These are phyloP conservation scores for Cryptococcus floricola DNA, from an alignment of 1,284 basidiomycete species.

Conservation along the genomic window DNA sequence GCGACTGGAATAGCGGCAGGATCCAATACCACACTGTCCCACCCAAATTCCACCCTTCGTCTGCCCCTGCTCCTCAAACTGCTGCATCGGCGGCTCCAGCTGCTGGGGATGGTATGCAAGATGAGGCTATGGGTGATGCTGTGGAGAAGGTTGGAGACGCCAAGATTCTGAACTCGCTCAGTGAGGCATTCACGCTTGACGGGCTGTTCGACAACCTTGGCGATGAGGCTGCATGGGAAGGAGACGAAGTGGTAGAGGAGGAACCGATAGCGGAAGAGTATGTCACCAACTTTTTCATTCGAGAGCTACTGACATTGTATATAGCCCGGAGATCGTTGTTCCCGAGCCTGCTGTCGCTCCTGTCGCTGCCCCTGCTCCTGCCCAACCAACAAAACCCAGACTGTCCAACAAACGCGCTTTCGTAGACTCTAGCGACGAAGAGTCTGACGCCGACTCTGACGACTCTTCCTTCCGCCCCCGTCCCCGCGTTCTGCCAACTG, in stretches of 20 bases:
- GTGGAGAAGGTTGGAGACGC: conserved; percentile 38
- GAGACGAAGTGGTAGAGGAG: conserved; percentile 26
- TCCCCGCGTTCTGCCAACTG: neutral
- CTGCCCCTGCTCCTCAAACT: conserved; percentile 30
- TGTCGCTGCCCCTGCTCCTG: neutral
- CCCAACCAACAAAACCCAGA: neutral
- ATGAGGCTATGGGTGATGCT: conserved; percentile 32
- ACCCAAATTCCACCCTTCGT: conserved; percentile 70
- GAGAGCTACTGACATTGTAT: neutral
- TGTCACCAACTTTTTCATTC: conserved; percentile 3
- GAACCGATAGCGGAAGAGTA: conserved; percentile 27
- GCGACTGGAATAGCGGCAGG: conserved; percentile 95
- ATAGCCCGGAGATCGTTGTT: neutral
- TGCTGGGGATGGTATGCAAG: conserved; percentile 13
- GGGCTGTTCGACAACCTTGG: conserved; percentile 43
- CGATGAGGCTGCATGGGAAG: conserved; percentile 44
- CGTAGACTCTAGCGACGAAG: conserved; percentile 5
- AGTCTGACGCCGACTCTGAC: conserved; percentile 14
- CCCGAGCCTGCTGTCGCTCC: neutral
- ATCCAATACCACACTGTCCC: conserved; percentile 84
- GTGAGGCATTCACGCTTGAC: conserved; percentile 47
- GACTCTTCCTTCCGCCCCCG: conserved; percentile 10
- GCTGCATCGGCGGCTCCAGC: neutral
- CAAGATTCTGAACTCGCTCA: conserved; percentile 43
- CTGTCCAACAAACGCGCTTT: conserved; percentile 1